Evolutionary conservation across 1,139 yeast genomes (phyloP).

Genomic region (Saccharomyces pastorianus): DNA sequence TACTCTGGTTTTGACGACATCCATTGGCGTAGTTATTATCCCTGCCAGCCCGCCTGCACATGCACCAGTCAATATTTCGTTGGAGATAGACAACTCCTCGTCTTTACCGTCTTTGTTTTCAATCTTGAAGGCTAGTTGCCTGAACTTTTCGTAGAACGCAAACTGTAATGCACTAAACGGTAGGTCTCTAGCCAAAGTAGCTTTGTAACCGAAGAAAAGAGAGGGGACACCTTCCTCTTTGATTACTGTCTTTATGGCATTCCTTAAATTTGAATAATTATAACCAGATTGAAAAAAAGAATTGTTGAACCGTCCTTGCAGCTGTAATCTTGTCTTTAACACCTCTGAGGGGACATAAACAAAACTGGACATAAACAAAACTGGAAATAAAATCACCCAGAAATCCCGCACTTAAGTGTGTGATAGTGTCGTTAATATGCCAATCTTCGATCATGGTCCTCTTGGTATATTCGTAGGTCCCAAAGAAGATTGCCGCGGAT

Average conservation of each 20-base stretch:
- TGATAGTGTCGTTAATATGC: conserved; percentile 63
- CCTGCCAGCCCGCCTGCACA: conserved; percentile 97
- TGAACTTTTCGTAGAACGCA: conserved; percentile 86
- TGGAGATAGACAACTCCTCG: conserved; percentile 45
- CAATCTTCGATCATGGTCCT: conserved; percentile 56
- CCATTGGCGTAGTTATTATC: conserved; percentile 71
- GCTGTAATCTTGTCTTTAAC: conserved; percentile 82
- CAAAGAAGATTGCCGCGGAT: conserved; percentile 85
- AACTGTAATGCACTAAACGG: conserved; percentile 94
- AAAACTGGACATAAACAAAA: conserved; percentile 77
- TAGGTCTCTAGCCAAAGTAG: conserved; percentile 80
- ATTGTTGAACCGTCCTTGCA: conserved; percentile 83
- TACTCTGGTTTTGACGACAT: conserved; percentile 86
- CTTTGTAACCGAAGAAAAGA: conserved; percentile 84
- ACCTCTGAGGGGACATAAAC: conserved; percentile 97
- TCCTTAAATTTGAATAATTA: conserved; percentile 62
- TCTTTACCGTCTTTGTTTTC: conserved; percentile 21
- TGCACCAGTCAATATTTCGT: conserved; percentile 82
- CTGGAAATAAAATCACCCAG: conserved; percentile 87
- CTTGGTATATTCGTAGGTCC: conserved; percentile 78
- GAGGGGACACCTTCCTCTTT: conserved; percentile 67
- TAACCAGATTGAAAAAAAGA: conserved; percentile 75
- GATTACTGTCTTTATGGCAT: conserved; percentile 61
- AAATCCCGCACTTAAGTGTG: conserved; percentile 80
- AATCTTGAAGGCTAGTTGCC: conserved; percentile 47